Evolutionary conservation across 495 filamentous ascomycete species (phyloP).

Genomic region (Apiosordaria backusii): DNA sequence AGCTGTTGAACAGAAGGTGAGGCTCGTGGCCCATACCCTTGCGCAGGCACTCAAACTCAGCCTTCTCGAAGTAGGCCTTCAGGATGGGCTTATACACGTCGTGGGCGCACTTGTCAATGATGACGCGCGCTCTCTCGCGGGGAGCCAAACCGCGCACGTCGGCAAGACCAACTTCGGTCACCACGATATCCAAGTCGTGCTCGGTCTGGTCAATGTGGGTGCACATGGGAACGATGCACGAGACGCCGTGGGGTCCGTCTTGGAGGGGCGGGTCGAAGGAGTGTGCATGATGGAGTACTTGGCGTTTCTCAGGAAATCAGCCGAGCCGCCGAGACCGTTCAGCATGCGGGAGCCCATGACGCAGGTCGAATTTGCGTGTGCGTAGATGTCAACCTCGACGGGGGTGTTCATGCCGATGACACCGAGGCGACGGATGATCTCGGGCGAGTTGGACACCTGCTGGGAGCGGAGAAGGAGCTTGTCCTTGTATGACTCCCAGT

Average conservation of each 20-base stretch:
- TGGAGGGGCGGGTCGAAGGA: constrained; percentile 71
- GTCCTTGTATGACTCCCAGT: constrained; percentile 74
- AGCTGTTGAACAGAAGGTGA: constrained; percentile 75
- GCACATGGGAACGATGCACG: constrained; percentile 88
- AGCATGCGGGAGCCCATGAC: constrained; percentile 91
- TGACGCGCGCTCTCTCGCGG: constrained; percentile 75
- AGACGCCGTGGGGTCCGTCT: constrained; percentile 77
- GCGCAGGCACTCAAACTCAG: constrained; percentile 79
- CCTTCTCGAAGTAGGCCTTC: constrained; percentile 78
- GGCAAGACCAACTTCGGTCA: constrained; percentile 83
- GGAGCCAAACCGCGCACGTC: constrained; percentile 82
- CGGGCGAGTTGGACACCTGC: constrained; percentile 87
- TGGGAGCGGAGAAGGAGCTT: constrained; percentile 86
- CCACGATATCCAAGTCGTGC: constrained; percentile 82
- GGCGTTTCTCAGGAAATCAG: constrained; percentile 78
- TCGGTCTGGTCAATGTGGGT: constrained; percentile 93
- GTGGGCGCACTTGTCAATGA: constrained; percentile 86
- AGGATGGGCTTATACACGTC: constrained; percentile 82
- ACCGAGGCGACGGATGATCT: constrained; percentile 85
- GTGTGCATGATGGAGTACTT: constrained; percentile 97
- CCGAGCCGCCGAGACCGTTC: constrained; percentile 84
- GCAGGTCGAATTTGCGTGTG: constrained; percentile 87
- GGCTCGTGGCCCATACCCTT: constrained; percentile 92
- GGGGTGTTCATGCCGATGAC: constrained; percentile 96
- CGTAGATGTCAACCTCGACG: constrained; percentile 92